A percentile compares a stretch with the other conserved stretches of the same genome.
phyloP scores from a whole-genome alignment of 1,284 basidiomycete genomes.

The Trichosporon sp. region DNA sequence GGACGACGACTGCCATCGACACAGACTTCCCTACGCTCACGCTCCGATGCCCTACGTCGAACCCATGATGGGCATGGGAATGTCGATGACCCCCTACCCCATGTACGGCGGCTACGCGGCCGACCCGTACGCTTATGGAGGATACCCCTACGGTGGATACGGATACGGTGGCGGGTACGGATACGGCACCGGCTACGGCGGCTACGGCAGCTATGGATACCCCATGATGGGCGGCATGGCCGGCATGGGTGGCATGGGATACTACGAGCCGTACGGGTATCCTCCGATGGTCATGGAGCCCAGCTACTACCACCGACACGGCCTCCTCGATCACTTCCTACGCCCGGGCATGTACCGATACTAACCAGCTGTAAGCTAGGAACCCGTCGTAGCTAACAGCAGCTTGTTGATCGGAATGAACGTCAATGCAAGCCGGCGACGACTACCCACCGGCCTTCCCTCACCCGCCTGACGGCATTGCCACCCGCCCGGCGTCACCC shows the following conservation, averaged over 20 bases:
- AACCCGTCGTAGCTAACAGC: neutral
- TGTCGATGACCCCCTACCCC: neutral
- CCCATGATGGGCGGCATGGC: neutral
- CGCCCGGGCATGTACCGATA: slow-evolving; percentile 1
- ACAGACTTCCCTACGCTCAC: neutral
- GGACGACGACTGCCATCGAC: neutral
- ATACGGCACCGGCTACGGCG: neutral
- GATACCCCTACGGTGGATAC: slow-evolving; percentile 1
- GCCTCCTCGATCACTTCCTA: slow-evolving; percentile 2
- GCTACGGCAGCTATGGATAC: neutral
- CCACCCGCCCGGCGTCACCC: neutral
- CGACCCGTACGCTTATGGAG: neutral
- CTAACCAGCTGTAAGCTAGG: neutral
- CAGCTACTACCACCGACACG: neutral
- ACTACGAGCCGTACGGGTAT: slow-evolving; percentile 1
- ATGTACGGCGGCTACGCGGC: neutral
- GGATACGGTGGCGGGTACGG: neutral
- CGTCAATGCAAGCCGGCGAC: too few species aligned
- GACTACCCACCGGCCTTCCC: neutral
- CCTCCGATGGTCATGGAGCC: slow-evolving; percentile 3
- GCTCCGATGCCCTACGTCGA: neutral
- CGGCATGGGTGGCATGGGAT: neutral
- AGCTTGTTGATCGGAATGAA: too few species aligned
- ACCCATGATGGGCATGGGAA: neutral
- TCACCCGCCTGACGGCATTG: neutral